Evolutionary conservation across 805 yeast species (phyloP).

Genomic region (Yarrowia sp.): DNA sequence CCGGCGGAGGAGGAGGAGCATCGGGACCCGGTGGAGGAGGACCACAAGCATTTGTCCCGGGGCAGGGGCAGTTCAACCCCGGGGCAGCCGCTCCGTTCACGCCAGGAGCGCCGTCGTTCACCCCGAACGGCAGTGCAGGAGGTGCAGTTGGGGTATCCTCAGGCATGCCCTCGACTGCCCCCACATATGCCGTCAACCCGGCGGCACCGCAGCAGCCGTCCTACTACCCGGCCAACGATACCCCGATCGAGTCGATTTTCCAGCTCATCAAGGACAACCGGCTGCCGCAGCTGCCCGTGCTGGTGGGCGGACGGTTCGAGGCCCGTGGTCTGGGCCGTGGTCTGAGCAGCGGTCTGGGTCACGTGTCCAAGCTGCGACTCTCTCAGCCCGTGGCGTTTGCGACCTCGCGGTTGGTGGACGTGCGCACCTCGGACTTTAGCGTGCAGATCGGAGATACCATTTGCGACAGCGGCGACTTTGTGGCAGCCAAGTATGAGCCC

Average conservation of each 20-base stretch:
- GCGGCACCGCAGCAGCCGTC: conserved; percentile 1
- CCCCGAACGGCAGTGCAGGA: conserved; percentile 4
- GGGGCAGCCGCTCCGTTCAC: conserved; percentile 18
- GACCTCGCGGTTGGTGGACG: conserved; percentile 2
- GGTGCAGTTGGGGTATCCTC: background rate
- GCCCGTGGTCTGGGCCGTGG: conserved; percentile 1
- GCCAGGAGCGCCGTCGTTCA: conserved; percentile 9
- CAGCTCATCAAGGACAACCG: conserved; percentile 37
- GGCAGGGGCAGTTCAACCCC: conserved; percentile 9
- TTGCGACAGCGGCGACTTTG: conserved; percentile 13
- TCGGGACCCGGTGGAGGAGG: conserved; percentile 16
- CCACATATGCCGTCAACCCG: conserved; percentile 10
- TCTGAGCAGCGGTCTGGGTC: background rate
- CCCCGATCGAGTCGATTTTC: conserved; percentile 39
- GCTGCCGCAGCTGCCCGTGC: conserved; percentile 27
- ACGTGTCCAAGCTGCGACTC: conserved; percentile 6
- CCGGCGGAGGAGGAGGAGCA: background rate
- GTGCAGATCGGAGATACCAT: conserved; percentile 36
- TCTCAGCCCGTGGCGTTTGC: conserved; percentile 20
- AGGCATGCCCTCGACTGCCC: conserved; percentile 17
- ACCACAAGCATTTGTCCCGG: conserved; percentile 33
- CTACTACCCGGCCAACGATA: conserved; percentile 13
- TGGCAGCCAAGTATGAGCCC: background rate
- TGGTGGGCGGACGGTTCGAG: conserved; percentile 19
- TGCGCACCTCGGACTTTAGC: conserved; percentile 11